Base-by-base conservation (phyloP, 2,329 filamentous ascomycete species). In the Gnomoniopsis sp. region DNA sequence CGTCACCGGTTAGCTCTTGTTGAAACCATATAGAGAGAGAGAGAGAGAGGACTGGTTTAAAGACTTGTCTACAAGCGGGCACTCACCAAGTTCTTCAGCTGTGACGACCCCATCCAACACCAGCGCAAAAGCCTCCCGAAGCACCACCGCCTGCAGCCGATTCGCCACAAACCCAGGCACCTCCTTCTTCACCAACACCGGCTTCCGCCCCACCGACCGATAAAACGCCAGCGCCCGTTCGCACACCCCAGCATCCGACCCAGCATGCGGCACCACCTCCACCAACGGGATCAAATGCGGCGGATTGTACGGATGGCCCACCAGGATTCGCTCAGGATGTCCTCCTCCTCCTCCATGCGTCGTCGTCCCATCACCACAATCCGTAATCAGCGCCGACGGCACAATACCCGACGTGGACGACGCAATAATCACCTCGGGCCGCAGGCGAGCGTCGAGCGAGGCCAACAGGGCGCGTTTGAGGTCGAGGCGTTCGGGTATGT, bases 211-310 rank as follows among this genome's bases (percentile, higher is more conserved):
- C 2, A 77, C 62, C 3, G 47, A 61, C 7, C 63, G 64, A 65
- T 78, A 79, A 58, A 79, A 78, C 0, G 50, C 64, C 61, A 74
- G 68, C 0, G 74, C 68, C 11, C 58, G 58, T 3, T 62, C 47
- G 21, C 72, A 64, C 4, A 66, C 62, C 0, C 54, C 53, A 1
- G 58, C n/a, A 7, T 66, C 56, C 0, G 74, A 77, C 33, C 64
- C 62, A 1, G 63, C 52, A 2, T 73, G 71, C 6, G 72, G 72
- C 2, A 78, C 76, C 0, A 79, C 73, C 63, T 80, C 77, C n/a
- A 79, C 75, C n/a, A 79, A 68, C 1, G 76, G 77, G n/a, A 79
- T 75, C 21, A 80, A 66, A 61, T 79, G 77, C 6, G 77, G 77
- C 10, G 77, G 77, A 61, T 80, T 79, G 68, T 79, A 79, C 0